A percentile compares a stretch with the other conserved stretches of the same genome.
Conservation (phyloP, 2,329 filamentous ascomycete species). For the Ceratocystis alfenasii region DNA sequence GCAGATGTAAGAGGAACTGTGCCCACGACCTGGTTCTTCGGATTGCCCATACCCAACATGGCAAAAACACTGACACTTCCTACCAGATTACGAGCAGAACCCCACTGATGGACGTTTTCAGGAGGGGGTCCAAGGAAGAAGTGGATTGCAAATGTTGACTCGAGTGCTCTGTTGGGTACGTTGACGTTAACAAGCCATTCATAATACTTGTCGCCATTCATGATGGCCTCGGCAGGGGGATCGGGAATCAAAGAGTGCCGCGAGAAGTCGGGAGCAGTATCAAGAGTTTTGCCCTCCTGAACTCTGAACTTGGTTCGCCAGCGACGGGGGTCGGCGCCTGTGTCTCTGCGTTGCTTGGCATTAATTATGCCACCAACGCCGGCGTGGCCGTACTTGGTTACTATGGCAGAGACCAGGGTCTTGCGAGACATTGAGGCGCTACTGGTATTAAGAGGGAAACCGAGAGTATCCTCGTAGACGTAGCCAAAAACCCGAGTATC, state of each 20-base stretch:
- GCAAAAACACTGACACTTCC: conserved; percentile 50
- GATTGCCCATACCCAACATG: conserved; percentile 25
- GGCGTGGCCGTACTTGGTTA: conserved; percentile 30
- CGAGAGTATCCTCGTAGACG: conserved; percentile 53
- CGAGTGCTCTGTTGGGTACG: conserved; percentile 47
- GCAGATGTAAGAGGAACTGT: conserved; percentile 42
- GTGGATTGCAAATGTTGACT: conserved; percentile 50
- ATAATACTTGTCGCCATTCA: conserved; percentile 36
- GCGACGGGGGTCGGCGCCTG: conserved; percentile 7
- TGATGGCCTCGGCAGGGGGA: conserved; percentile 27
- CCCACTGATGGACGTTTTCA: conserved; percentile 39
- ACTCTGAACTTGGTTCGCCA: conserved; percentile 20
- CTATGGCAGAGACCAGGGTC: conserved; percentile 26
- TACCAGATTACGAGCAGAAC: conserved; percentile 42
- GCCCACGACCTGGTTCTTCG: conserved; percentile 27
- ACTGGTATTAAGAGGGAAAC: conserved; percentile 23
- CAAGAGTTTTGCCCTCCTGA: conserved; percentile 20
- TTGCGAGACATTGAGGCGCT: conserved; percentile 20
- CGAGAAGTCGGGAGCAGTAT: conserved; percentile 22
- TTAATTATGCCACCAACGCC: conserved; percentile 46
- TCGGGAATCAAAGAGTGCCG: conserved; percentile 20
- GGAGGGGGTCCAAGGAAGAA: conserved; percentile 52
- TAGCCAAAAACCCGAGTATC: conserved; percentile 55
- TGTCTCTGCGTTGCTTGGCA: conserved; percentile 25
- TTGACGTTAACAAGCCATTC: conserved; percentile 60